phyloP scores from a whole-genome alignment of 1,284 basidiomycete species.

The Cryptococcus deneoformans region DNA sequence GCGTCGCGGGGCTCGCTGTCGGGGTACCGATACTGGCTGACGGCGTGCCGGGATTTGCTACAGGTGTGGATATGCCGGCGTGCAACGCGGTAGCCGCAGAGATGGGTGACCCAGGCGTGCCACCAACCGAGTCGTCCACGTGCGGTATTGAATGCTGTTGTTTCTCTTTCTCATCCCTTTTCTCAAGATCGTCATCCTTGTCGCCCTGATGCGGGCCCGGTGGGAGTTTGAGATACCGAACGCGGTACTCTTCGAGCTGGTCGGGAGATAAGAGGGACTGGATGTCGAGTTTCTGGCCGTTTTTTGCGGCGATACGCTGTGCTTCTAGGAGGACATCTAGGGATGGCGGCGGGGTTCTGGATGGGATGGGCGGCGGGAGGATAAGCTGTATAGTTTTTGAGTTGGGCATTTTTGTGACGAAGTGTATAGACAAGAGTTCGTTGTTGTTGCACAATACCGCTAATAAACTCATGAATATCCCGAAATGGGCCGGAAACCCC shows the following conservation, averaged over 20 bases:
- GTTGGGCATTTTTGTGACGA: not conserved
- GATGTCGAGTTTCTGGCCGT: conserved; percentile 35
- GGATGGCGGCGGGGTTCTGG: conserved; percentile 17
- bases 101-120: not conserved
- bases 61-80: not conserved
- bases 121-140: not conserved
- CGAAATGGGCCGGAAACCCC: too few relatives aligned
- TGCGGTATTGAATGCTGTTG: not conserved
- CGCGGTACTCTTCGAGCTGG: conserved; percentile 26
- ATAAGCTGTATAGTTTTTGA: conserved; percentile 21
- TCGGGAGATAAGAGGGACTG: conserved; percentile 26
- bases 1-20: not conserved
- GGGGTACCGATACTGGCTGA: not conserved
- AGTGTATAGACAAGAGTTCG: not conserved
- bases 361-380: conserved; percentile 28
- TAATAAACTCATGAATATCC: too few relatives aligned
- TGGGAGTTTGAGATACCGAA: too few relatives aligned
- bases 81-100: not conserved
- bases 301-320: conserved; percentile 26
- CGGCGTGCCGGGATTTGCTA: not conserved
- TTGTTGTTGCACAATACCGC: too few relatives aligned
- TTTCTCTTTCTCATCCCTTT: not conserved
- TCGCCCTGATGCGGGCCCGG: not conserved
- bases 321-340: conserved; percentile 36
- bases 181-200: not conserved